Percentiles rank a stretch among this genome's conserved stretches.
Conservation (phyloP, 129 eudicot species). For the Chrysanthemum seticuspe region DNA sequence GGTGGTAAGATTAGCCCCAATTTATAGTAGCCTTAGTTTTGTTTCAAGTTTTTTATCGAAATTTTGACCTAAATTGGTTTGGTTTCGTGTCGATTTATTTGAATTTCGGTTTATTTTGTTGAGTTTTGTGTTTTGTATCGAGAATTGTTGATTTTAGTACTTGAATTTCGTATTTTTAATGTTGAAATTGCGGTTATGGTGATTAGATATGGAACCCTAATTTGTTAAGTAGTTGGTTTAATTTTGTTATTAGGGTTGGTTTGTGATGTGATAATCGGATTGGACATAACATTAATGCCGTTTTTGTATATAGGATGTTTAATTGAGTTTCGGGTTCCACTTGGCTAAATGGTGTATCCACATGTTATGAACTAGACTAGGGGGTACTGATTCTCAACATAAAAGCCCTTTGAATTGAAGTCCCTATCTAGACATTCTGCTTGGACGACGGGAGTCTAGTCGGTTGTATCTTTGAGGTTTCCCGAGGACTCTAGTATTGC, state of each 20-base stretch:
- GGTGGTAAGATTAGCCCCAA: background rate
- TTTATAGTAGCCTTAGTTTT: constrained; percentile 9
- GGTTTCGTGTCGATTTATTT: background rate
- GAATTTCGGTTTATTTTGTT: background rate
- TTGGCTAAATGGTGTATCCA: constrained; percentile 27
- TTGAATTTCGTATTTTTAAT: constrained; percentile 15
- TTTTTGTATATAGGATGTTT: constrained; percentile 31
- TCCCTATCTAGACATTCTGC: constrained; percentile 26
- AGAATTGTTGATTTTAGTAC: constrained; percentile 6
- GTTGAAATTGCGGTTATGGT: constrained; percentile 16
- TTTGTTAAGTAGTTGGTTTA: constrained; percentile 20
- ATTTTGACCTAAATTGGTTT: no score
- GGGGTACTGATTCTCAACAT: constrained; percentile 23
- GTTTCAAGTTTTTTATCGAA: background rate
- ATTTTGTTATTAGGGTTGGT: background rate
- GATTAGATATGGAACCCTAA: constrained; percentile 26
- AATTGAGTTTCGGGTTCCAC: constrained; percentile 24
- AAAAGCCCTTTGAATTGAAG: constrained; percentile 34
- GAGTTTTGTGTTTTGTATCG: constrained; percentile 8
- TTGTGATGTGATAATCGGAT: constrained; percentile 22
- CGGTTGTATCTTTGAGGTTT: constrained; percentile 31
- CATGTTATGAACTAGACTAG: constrained; percentile 17
- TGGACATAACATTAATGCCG: constrained; percentile 26
- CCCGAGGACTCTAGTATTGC: constrained; percentile 27
- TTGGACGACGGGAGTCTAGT: constrained; percentile 32